These are phyloP conservation scores for Nakazawaea ambrosiae DNA, from an alignment of 805 yeast genomes.

Conservation along the genomic window DNA sequence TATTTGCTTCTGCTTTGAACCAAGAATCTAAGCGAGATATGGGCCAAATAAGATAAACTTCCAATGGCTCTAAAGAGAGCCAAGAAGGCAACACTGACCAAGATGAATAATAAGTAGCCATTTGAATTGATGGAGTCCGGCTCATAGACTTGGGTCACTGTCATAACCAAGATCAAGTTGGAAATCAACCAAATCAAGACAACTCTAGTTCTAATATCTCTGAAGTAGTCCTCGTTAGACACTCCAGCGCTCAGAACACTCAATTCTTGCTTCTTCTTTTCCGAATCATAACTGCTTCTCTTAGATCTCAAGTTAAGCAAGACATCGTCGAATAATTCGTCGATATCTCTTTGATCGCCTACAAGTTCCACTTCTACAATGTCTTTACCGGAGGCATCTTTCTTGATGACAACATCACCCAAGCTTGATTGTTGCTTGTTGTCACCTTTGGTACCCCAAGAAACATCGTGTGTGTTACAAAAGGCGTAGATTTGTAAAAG, in stretches of 20 bases:
- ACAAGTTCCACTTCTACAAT: constrained; percentile 76
- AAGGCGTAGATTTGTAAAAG: constrained; percentile 91
- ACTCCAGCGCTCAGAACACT: constrained; percentile 35
- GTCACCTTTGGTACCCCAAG: constrained; percentile 97
- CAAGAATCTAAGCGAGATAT: constrained; percentile 22
- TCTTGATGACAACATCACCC: constrained; percentile 76
- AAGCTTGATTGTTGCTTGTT: constrained; percentile 60
- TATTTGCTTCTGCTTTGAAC: constrained; percentile 6
- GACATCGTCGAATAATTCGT: constrained; percentile 73
- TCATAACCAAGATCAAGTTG: constrained; percentile 76
- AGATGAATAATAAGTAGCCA: constrained; percentile 71
- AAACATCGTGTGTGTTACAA: constrained; percentile 91
- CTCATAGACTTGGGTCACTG: constrained; percentile 75
- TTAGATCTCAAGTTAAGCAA: constrained; percentile 66
- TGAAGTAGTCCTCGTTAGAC: constrained; percentile 61
- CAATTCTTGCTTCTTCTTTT: constrained; percentile 28
- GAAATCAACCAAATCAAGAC: constrained; percentile 92
- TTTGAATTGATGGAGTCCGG: constrained; percentile 62
- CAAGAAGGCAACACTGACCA: constrained; percentile 89
- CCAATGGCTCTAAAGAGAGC: constrained; percentile 81
- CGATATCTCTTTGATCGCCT: constrained; percentile 66
- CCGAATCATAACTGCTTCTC: constrained; percentile 46
- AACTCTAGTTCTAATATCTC: constrained; percentile 90
- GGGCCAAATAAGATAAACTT: constrained; percentile 60
- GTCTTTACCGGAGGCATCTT: constrained; percentile 76